Base-by-base conservation (phyloP, 2,329 filamentous ascomycete species). In the Camptophora hylomeconis region DNA sequence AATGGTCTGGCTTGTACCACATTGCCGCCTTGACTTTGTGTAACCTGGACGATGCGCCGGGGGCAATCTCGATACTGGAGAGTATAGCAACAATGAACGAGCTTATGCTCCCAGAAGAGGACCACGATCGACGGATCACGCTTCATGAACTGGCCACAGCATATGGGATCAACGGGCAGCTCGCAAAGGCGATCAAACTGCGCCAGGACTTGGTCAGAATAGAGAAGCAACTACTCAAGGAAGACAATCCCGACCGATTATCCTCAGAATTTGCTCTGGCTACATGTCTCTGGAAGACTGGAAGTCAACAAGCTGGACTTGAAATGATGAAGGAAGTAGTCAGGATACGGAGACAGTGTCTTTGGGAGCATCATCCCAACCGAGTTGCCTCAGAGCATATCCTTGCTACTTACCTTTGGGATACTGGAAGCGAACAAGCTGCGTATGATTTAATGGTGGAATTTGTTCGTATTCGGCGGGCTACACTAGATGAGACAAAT, bases 231-330 rank as follows among this genome's bases (percentile, higher is more conserved):
- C 40, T 35, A 25, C 37, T 51, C 7, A 35, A 40, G 17, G 40
- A 46, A 18, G 35, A 46, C 12, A 40, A 52, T 31, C 38, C 47
- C n/a, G 36, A 41, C n/a, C 37, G 28, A 24, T 17, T 37, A 7
- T 18, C 24, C 2, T 39, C 35, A 13, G 20, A 37, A 19, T 16
- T 30, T 21, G 17, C 20, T 16, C 24, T 39, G 11, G 36, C 9
- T 31, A 35, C 24, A 11, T 17, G 11, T 37, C 37, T 20, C 23
- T 48, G 20, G 17, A 36, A 5, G 5, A 14, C 17, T 6, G 24
- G 14, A 12, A 14, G 17, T n/a, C 24, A 15, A n/a, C n/a, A 26
- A 14, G 17, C n/a, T 11, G n/a, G 12, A 11, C 24, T 26, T 6
- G 14, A 15, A 4, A 10, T 5, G 5, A 26, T 26, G 24, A 4